Evolutionary conservation across 2,329 filamentous ascomycete species (phyloP).

Genomic region (Hypoxylon sp.): DNA sequence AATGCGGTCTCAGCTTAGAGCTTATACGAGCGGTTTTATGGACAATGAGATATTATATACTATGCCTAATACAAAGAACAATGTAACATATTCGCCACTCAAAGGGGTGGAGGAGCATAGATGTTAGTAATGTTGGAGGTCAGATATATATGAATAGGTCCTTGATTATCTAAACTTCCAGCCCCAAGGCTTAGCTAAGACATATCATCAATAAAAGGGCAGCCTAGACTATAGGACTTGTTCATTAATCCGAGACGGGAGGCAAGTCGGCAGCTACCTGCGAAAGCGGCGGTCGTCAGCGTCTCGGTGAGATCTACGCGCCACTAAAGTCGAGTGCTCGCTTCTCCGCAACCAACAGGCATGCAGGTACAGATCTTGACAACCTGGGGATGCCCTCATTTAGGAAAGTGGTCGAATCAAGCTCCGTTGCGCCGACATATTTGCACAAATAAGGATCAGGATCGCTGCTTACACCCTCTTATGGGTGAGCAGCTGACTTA

Average conservation of each 20-base stretch:
- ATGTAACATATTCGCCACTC: background rate
- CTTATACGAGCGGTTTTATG: background rate
- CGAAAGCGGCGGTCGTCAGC: constrained; percentile 5
- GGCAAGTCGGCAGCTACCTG: background rate
- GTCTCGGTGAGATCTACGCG: constrained; percentile 11
- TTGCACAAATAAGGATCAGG: constrained; percentile 10
- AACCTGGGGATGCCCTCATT: constrained; percentile 12
- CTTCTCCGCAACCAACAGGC: constrained; percentile 1
- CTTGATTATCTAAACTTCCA: background rate
- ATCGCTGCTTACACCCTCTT: constrained; percentile 25
- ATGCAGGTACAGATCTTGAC: constrained; percentile 39
- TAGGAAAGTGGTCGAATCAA: background rate
- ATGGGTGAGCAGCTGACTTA: constrained; percentile 12
- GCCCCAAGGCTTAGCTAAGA: constrained; percentile 1
- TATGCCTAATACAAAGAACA: background rate
- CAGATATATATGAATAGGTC: constrained; percentile 15
- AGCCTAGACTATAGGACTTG: background rate
- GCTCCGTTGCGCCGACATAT: constrained; percentile 7
- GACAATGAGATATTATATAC: background rate
- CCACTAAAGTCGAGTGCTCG: background rate
- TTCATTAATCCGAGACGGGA: background rate
- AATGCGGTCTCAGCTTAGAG: background rate
- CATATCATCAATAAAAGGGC: background rate
- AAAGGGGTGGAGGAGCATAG: background rate
- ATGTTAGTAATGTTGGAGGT: constrained; percentile 10